These are phyloP conservation scores for Pelargonium fulgidum DNA, from an alignment of 441 rosid genomes.

Conservation along the genomic window DNA sequence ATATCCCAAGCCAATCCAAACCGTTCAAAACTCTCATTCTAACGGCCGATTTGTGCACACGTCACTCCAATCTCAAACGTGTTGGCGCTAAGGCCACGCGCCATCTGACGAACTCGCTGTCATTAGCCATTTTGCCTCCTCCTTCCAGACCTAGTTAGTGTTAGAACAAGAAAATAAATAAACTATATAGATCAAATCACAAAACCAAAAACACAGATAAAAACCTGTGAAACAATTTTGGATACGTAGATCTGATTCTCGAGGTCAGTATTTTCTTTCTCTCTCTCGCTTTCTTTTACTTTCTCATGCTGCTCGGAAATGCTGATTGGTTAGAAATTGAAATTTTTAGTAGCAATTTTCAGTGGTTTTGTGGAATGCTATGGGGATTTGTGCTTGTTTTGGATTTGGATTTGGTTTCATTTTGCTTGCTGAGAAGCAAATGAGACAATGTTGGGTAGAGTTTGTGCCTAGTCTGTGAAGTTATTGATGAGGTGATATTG, in stretches of 20 bases:
- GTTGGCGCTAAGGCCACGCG: not conserved
- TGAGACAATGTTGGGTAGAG: not conserved
- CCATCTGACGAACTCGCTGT: not conserved
- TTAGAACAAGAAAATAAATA: not conserved
- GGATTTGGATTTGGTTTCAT: not conserved
- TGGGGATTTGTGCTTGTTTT: not conserved
- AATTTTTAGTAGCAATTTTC: not conserved
- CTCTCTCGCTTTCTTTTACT: not conserved
- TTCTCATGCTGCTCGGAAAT: not conserved
- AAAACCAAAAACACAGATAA: not conserved
- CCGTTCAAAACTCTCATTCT: not conserved
- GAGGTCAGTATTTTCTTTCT: not conserved
- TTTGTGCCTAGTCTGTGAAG: not conserved
- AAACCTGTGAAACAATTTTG: not conserved
- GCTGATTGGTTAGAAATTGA: not conserved
- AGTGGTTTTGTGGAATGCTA: not conserved
- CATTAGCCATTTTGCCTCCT: not conserved
- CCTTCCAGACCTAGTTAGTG: not conserved
- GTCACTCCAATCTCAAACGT: not conserved
- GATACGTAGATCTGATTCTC: constrained; percentile 8
- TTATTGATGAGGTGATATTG: constrained; percentile 2
- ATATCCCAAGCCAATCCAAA: not conserved
- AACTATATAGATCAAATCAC: not conserved
- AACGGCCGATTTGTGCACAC: not conserved
- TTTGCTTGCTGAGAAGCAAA: not conserved